Evolutionary conservation across 805 yeast genomes (phyloP).

Genomic region (Myxozyma monticola): DNA sequence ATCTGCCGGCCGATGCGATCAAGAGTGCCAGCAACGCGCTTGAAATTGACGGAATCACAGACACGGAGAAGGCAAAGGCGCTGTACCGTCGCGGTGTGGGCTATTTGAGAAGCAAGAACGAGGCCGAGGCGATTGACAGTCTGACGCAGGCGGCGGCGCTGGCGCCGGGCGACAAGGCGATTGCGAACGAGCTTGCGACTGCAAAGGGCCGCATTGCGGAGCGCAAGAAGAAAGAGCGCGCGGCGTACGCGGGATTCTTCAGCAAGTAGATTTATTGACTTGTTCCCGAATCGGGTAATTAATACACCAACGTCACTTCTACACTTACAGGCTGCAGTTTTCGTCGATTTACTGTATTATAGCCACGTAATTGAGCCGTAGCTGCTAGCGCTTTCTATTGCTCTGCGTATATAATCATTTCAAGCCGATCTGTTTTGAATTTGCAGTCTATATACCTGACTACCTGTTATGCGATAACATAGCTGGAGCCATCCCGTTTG

Average conservation of each 20-base stretch:
- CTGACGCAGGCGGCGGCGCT: slow-evolving; percentile 62
- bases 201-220: slow-evolving; percentile 31
- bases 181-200: slow-evolving; percentile 32
- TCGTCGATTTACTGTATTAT: too few species aligned
- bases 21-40: slow-evolving; percentile 65
- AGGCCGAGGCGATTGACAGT: slow-evolving; percentile 67
- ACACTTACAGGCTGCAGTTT: too few species aligned
- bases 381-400: too few species aligned
- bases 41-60: slow-evolving; percentile 60
- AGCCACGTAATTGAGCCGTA: too few species aligned
- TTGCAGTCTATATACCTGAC: too few species aligned
- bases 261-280: slow-evolving; percentile 8
- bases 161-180: slow-evolving; percentile 53
- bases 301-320: too few species aligned
- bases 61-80: slow-evolving; percentile 78
- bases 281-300: too few species aligned
- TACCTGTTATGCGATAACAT: too few species aligned
- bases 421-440: too few species aligned
- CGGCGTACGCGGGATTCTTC: slow-evolving; percentile 46
- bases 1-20: slow-evolving; percentile 56
- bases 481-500: too few species aligned
- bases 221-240: slow-evolving; percentile 36
- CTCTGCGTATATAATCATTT: too few species aligned
- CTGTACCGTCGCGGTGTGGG: slow-evolving; percentile 83
- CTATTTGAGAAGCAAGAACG: slow-evolving; percentile 59